Conservation (phyloP, 495 filamentous ascomycete genomes). For the Aspergillus asperescens region DNA sequence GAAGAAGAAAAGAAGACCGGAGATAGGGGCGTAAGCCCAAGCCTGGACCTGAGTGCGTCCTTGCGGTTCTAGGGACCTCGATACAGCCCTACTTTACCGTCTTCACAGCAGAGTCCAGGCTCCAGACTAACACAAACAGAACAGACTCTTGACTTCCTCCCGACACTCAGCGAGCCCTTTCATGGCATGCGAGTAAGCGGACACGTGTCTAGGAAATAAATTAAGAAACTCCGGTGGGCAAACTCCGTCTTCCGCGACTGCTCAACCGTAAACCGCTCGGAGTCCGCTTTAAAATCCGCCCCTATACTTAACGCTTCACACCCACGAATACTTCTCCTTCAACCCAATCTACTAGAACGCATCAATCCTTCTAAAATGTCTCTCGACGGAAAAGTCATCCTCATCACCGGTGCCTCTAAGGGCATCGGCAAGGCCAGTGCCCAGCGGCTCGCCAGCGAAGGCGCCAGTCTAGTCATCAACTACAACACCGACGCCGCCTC, state of each 20-base stretch:
- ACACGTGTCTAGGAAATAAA: too few relatives aligned
- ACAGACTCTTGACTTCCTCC: too few relatives aligned
- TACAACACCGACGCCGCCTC: constrained; percentile 14
- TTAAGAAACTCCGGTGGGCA: background rate
- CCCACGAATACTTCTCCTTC: background rate
- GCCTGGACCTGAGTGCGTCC: too few relatives aligned
- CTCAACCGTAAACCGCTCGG: background rate
- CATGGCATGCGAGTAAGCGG: background rate
- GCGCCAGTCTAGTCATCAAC: constrained; percentile 37
- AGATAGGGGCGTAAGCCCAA: too few relatives aligned
- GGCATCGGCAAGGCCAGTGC: constrained; percentile 50
- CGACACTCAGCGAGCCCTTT: too few relatives aligned
- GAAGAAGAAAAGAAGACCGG: too few relatives aligned
- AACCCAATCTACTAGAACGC: background rate
- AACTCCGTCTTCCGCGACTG: too few relatives aligned
- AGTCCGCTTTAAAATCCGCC: background rate
- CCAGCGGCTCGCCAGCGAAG: constrained; percentile 34
- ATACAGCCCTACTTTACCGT: too few relatives aligned
- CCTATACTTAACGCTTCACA: background rate
- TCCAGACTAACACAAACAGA: too few relatives aligned
- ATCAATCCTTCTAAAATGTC: constrained; percentile 1
- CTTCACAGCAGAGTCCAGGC: too few relatives aligned
- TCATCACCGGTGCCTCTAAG: constrained; percentile 50
- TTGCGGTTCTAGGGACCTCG: too few relatives aligned
- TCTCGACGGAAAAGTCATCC: constrained; percentile 19